phyloP scores from a whole-genome alignment of 2,329 filamentous ascomycete genomes.

The Phoma sp. region DNA sequence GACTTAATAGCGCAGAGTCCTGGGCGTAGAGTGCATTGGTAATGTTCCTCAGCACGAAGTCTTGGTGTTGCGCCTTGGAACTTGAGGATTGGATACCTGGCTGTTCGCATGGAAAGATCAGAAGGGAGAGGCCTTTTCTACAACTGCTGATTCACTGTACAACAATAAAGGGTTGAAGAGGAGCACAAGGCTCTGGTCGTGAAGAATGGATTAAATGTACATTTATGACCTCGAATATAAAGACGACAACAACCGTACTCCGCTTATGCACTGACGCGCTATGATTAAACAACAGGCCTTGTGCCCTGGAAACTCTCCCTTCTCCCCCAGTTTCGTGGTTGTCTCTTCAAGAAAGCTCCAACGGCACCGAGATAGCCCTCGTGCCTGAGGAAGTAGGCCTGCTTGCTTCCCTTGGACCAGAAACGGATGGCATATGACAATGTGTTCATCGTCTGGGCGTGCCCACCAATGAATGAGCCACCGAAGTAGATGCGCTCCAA shows the following conservation, averaged over 20 bases:
- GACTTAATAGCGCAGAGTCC: too few relatives aligned
- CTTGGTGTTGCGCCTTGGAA: too few relatives aligned
- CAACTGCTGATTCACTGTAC: too few relatives aligned
- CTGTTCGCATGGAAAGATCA: too few relatives aligned
- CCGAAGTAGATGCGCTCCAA: conserved; percentile 96
- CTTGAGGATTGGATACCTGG: too few relatives aligned
- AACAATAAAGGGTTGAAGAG: not conserved
- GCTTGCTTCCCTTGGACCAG: conserved; percentile 92
- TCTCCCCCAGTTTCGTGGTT: conserved; percentile 89
- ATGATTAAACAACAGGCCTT: conserved; percentile 7
- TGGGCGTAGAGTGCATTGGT: too few relatives aligned
- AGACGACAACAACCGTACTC: not conserved
- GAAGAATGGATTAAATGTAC: not conserved
- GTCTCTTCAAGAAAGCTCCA: conserved; percentile 89
- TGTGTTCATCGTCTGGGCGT: conserved; percentile 97
- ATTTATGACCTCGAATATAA: not conserved
- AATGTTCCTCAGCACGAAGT: too few relatives aligned
- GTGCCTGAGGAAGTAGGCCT: conserved; percentile 93
- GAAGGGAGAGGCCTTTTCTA: too few relatives aligned
- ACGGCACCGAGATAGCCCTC: conserved; percentile 95
- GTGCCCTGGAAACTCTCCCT: conserved; percentile 72
- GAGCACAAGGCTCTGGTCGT: too few relatives aligned
- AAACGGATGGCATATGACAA: conserved; percentile 96
- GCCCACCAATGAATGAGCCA: conserved; percentile 93
- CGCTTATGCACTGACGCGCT: conserved; percentile 1